Conservation (phyloP, 306 rosid genomes). For the Quillaja saponaria region DNA sequence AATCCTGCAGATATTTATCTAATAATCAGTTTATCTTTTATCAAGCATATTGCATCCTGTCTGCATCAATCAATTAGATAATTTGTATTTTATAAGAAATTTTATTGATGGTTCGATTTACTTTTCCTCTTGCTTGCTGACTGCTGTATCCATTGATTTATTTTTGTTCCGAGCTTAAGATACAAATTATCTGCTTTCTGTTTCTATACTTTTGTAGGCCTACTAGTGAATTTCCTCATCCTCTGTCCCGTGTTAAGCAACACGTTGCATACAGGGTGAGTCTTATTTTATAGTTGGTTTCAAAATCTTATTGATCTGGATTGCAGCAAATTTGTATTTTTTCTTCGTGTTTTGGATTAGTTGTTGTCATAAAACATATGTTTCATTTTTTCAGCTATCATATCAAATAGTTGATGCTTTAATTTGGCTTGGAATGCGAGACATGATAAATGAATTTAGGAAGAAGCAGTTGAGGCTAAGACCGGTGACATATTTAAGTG, state of each 20-base stretch:
- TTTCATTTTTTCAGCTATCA: slow-evolving; percentile 68
- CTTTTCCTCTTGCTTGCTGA: not conserved
- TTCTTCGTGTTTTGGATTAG: slow-evolving; percentile 16
- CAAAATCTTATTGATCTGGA: slow-evolving; percentile 17
- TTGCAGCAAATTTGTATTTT: slow-evolving; percentile 20
- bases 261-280: slow-evolving; percentile 74
- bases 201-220: slow-evolving; percentile 53
- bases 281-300: slow-evolving; percentile 1
- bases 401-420: slow-evolving; percentile 85
- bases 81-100: not conserved
- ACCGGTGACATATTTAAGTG: slow-evolving; percentile 72
- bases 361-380: not conserved
- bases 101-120: no score
- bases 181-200: not conserved
- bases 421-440: slow-evolving; percentile 95
- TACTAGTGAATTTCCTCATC: slow-evolving; percentile 90
- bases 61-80: slow-evolving; percentile 10
- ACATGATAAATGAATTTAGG: slow-evolving; percentile 79
- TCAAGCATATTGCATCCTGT: slow-evolving; percentile 8
- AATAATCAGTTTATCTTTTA: not conserved
- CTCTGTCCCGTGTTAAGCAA: slow-evolving; percentile 84
- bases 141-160: not conserved
- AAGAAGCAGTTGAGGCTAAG: slow-evolving; percentile 77
- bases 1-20: slow-evolving; percentile 24
- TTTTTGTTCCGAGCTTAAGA: not conserved